These are phyloP conservation scores for Rubia peregrina DNA, from an alignment of 305 asterid genomes.

Conservation along the genomic window DNA sequence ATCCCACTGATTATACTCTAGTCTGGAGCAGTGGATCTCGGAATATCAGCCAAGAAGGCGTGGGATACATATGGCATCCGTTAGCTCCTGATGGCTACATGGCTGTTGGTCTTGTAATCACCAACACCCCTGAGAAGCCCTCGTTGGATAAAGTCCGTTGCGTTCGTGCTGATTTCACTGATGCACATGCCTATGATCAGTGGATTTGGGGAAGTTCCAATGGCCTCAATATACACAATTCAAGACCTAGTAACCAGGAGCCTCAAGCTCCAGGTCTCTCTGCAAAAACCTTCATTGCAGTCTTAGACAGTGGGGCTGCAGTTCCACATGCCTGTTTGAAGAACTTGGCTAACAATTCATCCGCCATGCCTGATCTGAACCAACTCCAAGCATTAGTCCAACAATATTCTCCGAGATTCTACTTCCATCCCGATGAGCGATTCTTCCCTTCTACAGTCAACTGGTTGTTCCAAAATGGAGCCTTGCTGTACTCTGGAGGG, in stretches of 20 bases:
- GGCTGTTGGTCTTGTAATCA: slow-evolving; percentile 56
- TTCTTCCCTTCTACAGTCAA: slow-evolving; percentile 67
- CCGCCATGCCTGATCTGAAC: slow-evolving; percentile 42
- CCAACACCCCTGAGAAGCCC: slow-evolving; percentile 57
- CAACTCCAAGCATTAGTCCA: slow-evolving; percentile 41
- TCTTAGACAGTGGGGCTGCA: slow-evolving; percentile 4
- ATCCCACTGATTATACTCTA: slow-evolving; percentile 63
- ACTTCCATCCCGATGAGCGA: slow-evolving; percentile 59
- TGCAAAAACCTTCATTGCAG: slow-evolving; percentile 42
- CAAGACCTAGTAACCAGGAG: slow-evolving; percentile 52
- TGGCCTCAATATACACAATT: slow-evolving; percentile 25
- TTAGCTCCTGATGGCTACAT: slow-evolving; percentile 58
- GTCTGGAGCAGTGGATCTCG: slow-evolving; percentile 28
- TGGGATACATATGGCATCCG: slow-evolving; percentile 70
- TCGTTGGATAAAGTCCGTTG: slow-evolving; percentile 50
- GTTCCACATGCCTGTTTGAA: slow-evolving; percentile 36
- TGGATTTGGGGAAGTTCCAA: slow-evolving; percentile 50
- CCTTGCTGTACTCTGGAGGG: slow-evolving; percentile 40
- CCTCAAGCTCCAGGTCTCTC: slow-evolving; percentile 35
- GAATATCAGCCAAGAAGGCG: slow-evolving; percentile 3
- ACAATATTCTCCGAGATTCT: slow-evolving; percentile 53
- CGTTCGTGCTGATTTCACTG: slow-evolving; percentile 57
- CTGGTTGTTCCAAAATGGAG: slow-evolving; percentile 68
- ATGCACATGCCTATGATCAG: slow-evolving; percentile 36
- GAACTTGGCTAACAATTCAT: slow-evolving; percentile 32